A percentile compares a stretch with the other conserved stretches of the same genome.
phyloP scores from a whole-genome alignment of 2,329 filamentous ascomycete genomes.

The Sporothrix curviconia region DNA sequence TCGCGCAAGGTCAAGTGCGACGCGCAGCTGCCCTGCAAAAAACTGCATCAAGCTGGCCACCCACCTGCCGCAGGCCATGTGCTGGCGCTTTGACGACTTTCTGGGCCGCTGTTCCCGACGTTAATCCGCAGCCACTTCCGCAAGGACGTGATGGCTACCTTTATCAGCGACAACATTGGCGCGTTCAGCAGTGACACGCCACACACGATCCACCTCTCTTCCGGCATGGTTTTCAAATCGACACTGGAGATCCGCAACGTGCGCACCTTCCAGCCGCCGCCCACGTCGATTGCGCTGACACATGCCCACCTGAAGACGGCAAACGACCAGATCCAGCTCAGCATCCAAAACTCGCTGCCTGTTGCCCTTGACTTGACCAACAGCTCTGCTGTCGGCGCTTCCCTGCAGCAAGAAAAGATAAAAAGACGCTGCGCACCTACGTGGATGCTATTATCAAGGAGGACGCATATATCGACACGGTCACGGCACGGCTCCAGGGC shows the following conservation, averaged over 20 bases:
- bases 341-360: slow-evolving; percentile 38
- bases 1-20: slow-evolving; percentile 54
- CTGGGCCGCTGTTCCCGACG: slow-evolving; percentile 44
- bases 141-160: slow-evolving; percentile 43
- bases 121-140: slow-evolving; percentile 46
- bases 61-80: slow-evolving; percentile 47
- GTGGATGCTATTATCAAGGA: slow-evolving; percentile 43
- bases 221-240: slow-evolving; percentile 38
- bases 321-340: slow-evolving; percentile 34
- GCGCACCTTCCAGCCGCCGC: slow-evolving; percentile 45
- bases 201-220: slow-evolving; percentile 43
- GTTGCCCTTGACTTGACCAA: slow-evolving; percentile 44
- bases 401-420: slow-evolving; percentile 41
- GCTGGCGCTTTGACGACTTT: slow-evolving; percentile 55
- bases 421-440: slow-evolving; percentile 38
- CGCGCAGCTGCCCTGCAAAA: slow-evolving; percentile 47
- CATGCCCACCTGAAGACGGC: slow-evolving; percentile 43
- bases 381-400: slow-evolving; percentile 25
- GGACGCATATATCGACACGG: slow-evolving; percentile 41
- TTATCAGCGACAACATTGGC: slow-evolving; percentile 44
- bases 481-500: slow-evolving; percentile 41
- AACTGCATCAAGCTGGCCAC: slow-evolving; percentile 48
- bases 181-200: slow-evolving; percentile 37
- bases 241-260: slow-evolving; percentile 40
- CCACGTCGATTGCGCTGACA: slow-evolving; percentile 38